A percentile compares a stretch with the other conserved stretches of the same genome.
phyloP scores from a whole-genome alignment of 495 filamentous ascomycete species.

The Xylaria venustula region DNA sequence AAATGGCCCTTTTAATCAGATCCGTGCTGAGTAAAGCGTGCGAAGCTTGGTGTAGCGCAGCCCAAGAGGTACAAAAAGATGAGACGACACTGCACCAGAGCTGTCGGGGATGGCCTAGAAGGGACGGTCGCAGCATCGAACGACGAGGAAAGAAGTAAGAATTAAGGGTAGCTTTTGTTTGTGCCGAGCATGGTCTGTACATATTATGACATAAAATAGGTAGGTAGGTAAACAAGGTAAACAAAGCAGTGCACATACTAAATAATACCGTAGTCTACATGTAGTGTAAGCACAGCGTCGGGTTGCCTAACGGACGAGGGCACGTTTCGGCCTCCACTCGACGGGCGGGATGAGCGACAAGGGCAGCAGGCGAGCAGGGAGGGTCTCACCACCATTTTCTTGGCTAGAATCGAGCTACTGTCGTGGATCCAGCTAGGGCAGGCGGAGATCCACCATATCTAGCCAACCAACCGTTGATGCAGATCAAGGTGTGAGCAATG shows the following conservation, averaged over 20 bases:
- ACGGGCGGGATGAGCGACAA: not conserved
- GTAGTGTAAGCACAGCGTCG: not conserved
- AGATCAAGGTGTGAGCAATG: not conserved
- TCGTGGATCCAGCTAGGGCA: not conserved
- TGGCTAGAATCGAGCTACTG: not conserved
- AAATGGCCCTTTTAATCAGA: conserved; percentile 7
- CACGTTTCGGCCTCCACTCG: not conserved
- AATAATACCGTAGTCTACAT: no score
- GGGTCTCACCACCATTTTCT: not conserved
- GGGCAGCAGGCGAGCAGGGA: not conserved
- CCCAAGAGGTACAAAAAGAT: no score
- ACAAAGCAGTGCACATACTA: not conserved
- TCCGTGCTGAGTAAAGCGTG: not conserved
- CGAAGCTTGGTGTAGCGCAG: not conserved
- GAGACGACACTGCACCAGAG: no score
- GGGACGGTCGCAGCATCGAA: not conserved
- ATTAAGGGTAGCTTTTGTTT: not conserved
- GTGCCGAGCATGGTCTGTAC: not conserved
- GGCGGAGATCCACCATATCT: not conserved
- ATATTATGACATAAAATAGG: not conserved
- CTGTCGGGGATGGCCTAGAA: not conserved
- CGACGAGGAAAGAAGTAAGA: not conserved
- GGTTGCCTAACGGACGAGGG: not conserved
- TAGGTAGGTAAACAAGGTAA: no score
- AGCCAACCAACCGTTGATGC: not conserved